Evolutionary conservation across 106 monocot genomes (phyloP), one percentile per base, ranked within the genome.

Genomic region (Dioscorea zingiberensis): DNA sequence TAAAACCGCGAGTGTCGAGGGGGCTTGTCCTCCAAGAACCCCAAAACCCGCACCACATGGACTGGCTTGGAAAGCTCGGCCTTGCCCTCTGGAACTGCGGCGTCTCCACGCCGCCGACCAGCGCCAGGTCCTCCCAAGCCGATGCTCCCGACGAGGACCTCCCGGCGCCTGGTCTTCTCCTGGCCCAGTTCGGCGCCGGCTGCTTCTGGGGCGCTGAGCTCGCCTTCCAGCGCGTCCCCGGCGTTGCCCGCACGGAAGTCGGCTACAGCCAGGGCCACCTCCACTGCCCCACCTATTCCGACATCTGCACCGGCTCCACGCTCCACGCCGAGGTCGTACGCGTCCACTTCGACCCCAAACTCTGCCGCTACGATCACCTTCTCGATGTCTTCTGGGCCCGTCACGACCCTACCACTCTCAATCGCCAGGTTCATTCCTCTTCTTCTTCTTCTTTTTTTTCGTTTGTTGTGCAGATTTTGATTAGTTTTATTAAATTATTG

Each of bases 191-290:
- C 71, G 89, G 56, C 21, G 84, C 89, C 0, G 89, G 89, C 1
- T 89, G 89, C 76, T 89, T 89, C 76, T 89, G 89, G 89, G 78
- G 89, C 8, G 72, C 82, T 64, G 89, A 89, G 81, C 78, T 89
- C 16, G 81, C 81, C 17, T 89, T 85, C 76, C 89, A 89, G 76
- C 60, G 89, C 5, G 54, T 89, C 5, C 62, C 47, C 25, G 89
- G 89, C 25, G 89, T 89, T 48, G 70, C 24, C 54, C 81, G 83
- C 73, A 87, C 94, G 29, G 94, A 94, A 80, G 90, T 85, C 23
- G 94, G 94, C 7, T 94, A 85, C 75, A 73, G 82, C 19, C 94
- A 94, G 79, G 94, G 94, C 45, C 69, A 76, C 51, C 19, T 78
- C 27, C 71, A 49, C 21, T 55, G 76, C 16, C 94, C 94, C 23